Percentiles rank a stretch among this genome's conserved stretches.
Conservation (phyloP, 176 grass and related monocot species). For the Aegilops sharonensis region DNA sequence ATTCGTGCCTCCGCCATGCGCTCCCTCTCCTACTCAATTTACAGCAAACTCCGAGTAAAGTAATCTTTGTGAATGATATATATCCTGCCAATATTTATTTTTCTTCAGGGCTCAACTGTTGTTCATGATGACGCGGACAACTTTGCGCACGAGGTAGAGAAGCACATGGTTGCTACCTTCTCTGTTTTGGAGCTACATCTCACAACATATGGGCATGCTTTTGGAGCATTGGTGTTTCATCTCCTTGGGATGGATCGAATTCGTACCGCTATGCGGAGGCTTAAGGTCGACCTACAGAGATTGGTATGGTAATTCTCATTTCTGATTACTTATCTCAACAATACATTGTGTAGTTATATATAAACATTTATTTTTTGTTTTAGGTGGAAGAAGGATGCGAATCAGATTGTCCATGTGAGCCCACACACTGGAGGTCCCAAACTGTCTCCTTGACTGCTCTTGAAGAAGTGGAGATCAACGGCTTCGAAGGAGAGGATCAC, state of each 20-base stretch:
- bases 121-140: not conserved
- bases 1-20: not conserved
- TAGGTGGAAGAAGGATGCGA: not conserved
- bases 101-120: not conserved
- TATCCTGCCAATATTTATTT: not conserved
- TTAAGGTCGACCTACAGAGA: not conserved
- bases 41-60: not conserved
- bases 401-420: not conserved
- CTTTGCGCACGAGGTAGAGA: not conserved
- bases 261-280: not conserved
- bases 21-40: not conserved
- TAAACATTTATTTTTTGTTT: not conserved
- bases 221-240: not conserved
- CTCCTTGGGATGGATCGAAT: not conserved
- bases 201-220: not conserved
- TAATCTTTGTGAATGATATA: not conserved
- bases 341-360: not conserved
- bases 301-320: not conserved
- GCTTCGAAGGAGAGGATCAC: no score
- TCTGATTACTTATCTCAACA: not conserved
- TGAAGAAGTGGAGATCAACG: not conserved
- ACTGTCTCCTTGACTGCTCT: not conserved
- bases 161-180: not conserved
- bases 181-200: not conserved
- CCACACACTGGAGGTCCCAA: not conserved